Base-by-base conservation (phyloP, 495 filamentous ascomycete species). In the Talaromyces liani region DNA sequence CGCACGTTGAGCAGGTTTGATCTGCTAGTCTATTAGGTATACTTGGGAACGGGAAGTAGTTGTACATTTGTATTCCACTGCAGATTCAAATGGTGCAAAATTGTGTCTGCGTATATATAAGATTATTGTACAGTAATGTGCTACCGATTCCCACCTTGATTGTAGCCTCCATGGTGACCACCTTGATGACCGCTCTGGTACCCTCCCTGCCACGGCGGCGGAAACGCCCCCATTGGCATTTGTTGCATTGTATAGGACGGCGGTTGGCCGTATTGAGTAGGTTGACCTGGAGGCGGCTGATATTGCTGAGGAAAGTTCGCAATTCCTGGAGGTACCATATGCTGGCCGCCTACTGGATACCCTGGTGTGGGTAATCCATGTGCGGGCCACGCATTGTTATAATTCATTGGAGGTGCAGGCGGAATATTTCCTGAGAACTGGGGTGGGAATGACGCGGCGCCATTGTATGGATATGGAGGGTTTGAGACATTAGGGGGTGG, bases 341-440 rank as follows among this genome's bases (percentile, higher is more conserved):
- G 63, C 18, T 54, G 41, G 4, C 22, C 53, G 24, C 36, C 31
- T 27, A 33, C 61, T 65, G 71, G 51, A 65, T 64, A 67, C 66
- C 45, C 64, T 7, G 68, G 71, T 27, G 71, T 70, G 39, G 77
- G 75, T 61, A 78, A 12, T 1, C 51, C 78, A 27, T 75, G 76
- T 24, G 80, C 78, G 10, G 82, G 79, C 82, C 82, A 85, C 54
- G 76, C 71, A n/a, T 80, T 82, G 27, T 75, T 71, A 57, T 80
- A 84, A 47, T 78, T 77, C 7, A 72, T 73, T 14, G 79, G 82
- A 14, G 77, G 79, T 31, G 77, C 77, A 36, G 78, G 83, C 22
- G 77, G 75, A 16, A 72, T 31, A 58, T 69, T 70, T 39, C 60
- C 59, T 61, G 72, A 72, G 22, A 65, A 71, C 24, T 71, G 69